Evolutionary conservation across 208 protist genomes (phyloP), one percentile per base, ranked within the genome.

Genomic region (Trypanosoma mega): DNA sequence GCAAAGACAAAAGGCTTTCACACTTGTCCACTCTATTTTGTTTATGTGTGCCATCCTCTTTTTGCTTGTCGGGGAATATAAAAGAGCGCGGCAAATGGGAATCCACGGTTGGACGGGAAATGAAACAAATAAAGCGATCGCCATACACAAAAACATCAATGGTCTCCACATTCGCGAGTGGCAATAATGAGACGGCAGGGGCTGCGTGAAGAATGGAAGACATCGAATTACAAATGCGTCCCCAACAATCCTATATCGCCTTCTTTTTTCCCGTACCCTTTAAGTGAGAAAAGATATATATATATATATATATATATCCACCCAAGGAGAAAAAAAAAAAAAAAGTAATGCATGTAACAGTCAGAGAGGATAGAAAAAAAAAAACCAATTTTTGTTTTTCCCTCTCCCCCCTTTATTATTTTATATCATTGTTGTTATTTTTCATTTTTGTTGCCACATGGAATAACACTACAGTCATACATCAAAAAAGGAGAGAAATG

Each of bases 401-500:
- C 41, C n/a, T 43, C 27, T 56, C n/a, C n/a, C n/a, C n/a, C n/a
- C n/a, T 43, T 43, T 18, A 43, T 41, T 43, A 12, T 16, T 43
- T 26, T 2, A 3, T 24, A 43, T 11, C 20, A 6, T 43, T n/a
- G 2, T 41, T 7, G 20, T 43, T 37, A 27, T 56, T 56, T 18
- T 36, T 56, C 41, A 20, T 56, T 52, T 23, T n/a, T 52, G 6
- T 52, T 23, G 23, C 8, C 6, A 33, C 6, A 33, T n/a, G 23
- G 16, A 8, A 12, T 52, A 5, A 3, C 24, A 24, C 7, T 12
- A 5, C 16, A 30, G n/a, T 30, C 39, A 9, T 8, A 44, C 9
- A n/a, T n/a, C 21, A 26, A 24, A 31, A 49, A 27, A 60, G 39
- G 39, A 52, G 52, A 59, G 65, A 63, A 68, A 74, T 37, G 47